Conservation (phyloP, 31 red algal genomes). For the Asparagopsis taxiformis region DNA sequence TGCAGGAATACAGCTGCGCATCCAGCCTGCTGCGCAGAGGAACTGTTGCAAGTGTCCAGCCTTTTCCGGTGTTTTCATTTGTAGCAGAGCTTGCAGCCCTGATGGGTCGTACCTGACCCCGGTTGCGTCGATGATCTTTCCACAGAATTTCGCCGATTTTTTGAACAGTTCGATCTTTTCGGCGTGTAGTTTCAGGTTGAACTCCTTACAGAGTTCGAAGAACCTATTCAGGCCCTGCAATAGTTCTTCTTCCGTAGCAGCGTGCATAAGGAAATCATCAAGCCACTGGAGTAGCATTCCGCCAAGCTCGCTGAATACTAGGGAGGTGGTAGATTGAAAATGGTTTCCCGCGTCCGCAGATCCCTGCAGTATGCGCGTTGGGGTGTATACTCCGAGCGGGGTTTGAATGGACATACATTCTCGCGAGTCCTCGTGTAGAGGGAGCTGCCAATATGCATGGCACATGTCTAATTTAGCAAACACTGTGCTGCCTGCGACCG, state of each 20-base stretch:
- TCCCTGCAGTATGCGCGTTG: constrained; percentile 15
- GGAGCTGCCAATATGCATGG: constrained; percentile 36
- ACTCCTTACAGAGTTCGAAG: constrained; percentile 10
- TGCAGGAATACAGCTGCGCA: constrained; percentile 25
- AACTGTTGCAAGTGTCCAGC: constrained; percentile 28
- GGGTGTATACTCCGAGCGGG: constrained; percentile 21
- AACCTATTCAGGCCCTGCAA: background rate
- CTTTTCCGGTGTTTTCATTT: background rate
- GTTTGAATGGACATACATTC: constrained; percentile 35
- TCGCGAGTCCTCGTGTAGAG: constrained; percentile 3
- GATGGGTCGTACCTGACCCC: constrained; percentile 10
- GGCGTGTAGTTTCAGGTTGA: constrained; percentile 12
- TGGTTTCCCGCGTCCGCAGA: constrained; percentile 24
- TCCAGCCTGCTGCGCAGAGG: constrained; percentile 26
- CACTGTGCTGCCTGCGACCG: background rate
- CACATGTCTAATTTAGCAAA: constrained; percentile 32
- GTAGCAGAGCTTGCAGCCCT: background rate
- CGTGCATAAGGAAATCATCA: constrained; percentile 31
- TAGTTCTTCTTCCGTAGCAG: constrained; percentile 15
- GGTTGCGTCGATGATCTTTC: background rate
- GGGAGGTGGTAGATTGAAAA: constrained; percentile 3
- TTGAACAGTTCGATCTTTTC: constrained; percentile 6
- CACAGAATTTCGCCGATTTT: constrained; percentile 24
- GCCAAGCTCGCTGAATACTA: background rate
- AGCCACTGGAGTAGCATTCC: constrained; percentile 17